Evolutionary conservation across 2,329 filamentous ascomycete genomes (phyloP).

Genomic region (Diaporthe sp.): DNA sequence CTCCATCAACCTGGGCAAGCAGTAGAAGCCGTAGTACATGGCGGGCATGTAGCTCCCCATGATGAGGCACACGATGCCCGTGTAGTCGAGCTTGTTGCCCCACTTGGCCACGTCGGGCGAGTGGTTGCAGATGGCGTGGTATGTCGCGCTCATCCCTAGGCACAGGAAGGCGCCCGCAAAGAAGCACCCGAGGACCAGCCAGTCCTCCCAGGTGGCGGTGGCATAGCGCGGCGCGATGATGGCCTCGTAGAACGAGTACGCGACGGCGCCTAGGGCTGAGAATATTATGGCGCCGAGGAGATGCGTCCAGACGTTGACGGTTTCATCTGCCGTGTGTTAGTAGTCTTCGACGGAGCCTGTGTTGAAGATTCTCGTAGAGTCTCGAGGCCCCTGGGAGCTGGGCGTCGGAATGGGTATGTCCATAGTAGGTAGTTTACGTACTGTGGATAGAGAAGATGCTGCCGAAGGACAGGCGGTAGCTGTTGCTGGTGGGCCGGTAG

Average conservation of each 20-base stretch:
- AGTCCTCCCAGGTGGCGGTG: slow-evolving; percentile 71
- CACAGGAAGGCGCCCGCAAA: slow-evolving; percentile 81
- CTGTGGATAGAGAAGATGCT: slow-evolving; percentile 67
- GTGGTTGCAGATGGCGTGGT: slow-evolving; percentile 89
- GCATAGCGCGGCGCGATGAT: slow-evolving; percentile 74
- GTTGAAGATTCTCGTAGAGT: not conserved
- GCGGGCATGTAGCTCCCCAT: slow-evolving; percentile 92
- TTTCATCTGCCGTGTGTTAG: slow-evolving; percentile 60
- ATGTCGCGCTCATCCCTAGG: slow-evolving; percentile 86
- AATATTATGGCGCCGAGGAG: slow-evolving; percentile 76
- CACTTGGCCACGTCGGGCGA: slow-evolving; percentile 81
- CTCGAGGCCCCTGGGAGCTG: not conserved
- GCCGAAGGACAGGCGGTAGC: slow-evolving; percentile 59
- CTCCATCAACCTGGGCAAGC: slow-evolving; percentile 73
- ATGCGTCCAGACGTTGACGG: slow-evolving; percentile 73
- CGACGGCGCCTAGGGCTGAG: slow-evolving; percentile 54
- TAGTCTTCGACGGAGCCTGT: not conserved
- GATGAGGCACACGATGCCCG: slow-evolving; percentile 92
- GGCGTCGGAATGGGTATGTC: not conserved
- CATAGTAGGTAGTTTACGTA: not conserved
- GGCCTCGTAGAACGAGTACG: slow-evolving; percentile 65
- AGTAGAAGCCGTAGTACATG: slow-evolving; percentile 88
- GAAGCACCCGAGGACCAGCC: slow-evolving; percentile 83
- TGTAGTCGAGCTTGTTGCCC: slow-evolving; percentile 95
- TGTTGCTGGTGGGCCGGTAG: slow-evolving; percentile 66